Conservation (phyloP, 2,329 filamentous ascomycete genomes). For the Fusarium newnesense region DNA sequence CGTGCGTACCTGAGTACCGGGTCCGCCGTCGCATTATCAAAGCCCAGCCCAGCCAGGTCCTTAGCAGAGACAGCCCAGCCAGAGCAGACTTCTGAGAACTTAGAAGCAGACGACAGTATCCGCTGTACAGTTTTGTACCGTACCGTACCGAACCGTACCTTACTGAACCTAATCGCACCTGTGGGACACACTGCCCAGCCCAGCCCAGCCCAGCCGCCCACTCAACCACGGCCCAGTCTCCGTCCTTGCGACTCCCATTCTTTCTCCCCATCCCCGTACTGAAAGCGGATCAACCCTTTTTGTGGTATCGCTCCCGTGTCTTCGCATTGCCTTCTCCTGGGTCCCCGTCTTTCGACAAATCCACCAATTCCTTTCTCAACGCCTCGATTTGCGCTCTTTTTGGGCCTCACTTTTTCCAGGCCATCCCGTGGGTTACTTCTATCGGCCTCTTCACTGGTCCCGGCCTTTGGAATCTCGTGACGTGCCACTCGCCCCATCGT, state of each 20-base stretch:
- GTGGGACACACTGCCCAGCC: conserved; percentile 34
- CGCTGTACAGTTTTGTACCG: background rate
- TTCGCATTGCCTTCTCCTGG: conserved; percentile 43
- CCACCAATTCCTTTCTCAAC: conserved; percentile 32
- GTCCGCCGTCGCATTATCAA: conserved; percentile 31
- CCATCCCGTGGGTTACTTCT: conserved; percentile 28
- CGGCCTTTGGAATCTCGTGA: conserved; percentile 39
- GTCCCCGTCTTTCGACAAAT: conserved; percentile 30
- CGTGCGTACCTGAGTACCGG: conserved; percentile 31
- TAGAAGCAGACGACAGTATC: background rate
- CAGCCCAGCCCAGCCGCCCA: conserved; percentile 32
- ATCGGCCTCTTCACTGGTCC: conserved; percentile 31
- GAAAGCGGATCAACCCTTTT: conserved; percentile 39
- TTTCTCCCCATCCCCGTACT: conserved; percentile 27
- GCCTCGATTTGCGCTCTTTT: conserved; percentile 36
- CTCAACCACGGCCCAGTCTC: conserved; percentile 22
- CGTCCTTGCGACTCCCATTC: conserved; percentile 32
- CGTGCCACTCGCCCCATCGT: conserved; percentile 45
- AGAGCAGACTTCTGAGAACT: conserved; percentile 5
- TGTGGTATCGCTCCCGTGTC: conserved; percentile 40
- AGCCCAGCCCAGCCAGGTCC: conserved; percentile 11
- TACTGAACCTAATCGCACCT: conserved; percentile 37
- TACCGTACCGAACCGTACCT: background rate
- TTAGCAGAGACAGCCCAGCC: conserved; percentile 6
- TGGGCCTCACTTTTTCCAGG: conserved; percentile 30